These are phyloP conservation scores for Fusarium denticulatum DNA, from an alignment of 2,329 filamentous ascomycete genomes.

Conservation along the genomic window DNA sequence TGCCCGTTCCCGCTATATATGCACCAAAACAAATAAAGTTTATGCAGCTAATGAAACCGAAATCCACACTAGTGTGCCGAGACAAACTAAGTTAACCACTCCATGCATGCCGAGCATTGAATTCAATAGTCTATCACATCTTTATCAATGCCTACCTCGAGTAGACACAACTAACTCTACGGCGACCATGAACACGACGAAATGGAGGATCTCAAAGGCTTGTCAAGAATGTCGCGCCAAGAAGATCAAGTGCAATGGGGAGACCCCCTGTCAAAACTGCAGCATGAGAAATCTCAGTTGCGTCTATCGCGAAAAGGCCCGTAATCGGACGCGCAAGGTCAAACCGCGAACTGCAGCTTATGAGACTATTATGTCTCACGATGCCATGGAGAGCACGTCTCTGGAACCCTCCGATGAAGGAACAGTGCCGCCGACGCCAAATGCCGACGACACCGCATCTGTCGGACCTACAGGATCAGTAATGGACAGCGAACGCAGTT, in stretches of 20 bases:
- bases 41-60: conserved; percentile 35
- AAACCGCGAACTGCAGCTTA: conserved; percentile 38
- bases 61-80: conserved; percentile 12
- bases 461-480: conserved; percentile 14
- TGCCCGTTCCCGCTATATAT: conserved; percentile 9
- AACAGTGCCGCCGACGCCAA: conserved; percentile 31
- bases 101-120: conserved; percentile 28
- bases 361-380: conserved; percentile 36
- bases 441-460: conserved; percentile 13
- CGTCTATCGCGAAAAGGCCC: conserved; percentile 47
- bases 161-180: not conserved
- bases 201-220: conserved; percentile 49
- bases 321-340: conserved; percentile 43
- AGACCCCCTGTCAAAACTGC: conserved; percentile 45
- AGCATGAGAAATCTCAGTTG: conserved; percentile 40
- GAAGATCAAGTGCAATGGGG: conserved; percentile 48
- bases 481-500: conserved; percentile 39
- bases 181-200: conserved; percentile 41
- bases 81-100: conserved; percentile 23
- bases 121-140: conserved; percentile 15
- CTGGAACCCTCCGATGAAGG: conserved; percentile 38
- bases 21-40: conserved; percentile 26
- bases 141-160: not conserved
- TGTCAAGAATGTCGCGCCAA: conserved; percentile 48
- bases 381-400: conserved; percentile 25